Percentiles rank a stretch among this genome's conserved stretches.
These are phyloP conservation scores for Lecanicillium sp. DNA, from an alignment of 2,329 filamentous ascomycete species.

Conservation along the genomic window DNA sequence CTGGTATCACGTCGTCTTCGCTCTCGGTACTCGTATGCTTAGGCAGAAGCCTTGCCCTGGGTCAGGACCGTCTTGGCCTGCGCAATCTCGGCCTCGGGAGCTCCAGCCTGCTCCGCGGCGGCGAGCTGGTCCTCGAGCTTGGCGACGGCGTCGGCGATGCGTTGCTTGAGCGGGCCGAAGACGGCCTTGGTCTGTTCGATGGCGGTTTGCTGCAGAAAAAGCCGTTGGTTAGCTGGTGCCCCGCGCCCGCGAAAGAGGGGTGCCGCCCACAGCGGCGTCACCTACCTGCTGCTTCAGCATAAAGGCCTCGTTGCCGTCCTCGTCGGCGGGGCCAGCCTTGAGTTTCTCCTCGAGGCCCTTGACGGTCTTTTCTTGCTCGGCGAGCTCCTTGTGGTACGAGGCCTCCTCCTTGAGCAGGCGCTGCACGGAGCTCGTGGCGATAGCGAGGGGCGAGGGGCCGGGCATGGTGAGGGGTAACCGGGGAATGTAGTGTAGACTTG, in stretches of 20 bases:
- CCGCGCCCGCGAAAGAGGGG: too few species aligned
- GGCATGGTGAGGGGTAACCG: constrained; percentile 51
- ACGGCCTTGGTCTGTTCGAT: constrained; percentile 84
- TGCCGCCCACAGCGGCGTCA: too few species aligned
- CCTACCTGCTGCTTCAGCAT: constrained; percentile 80
- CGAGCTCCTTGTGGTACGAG: constrained; percentile 82
- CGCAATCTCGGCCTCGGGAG: constrained; percentile 42
- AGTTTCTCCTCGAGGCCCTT: constrained; percentile 60
- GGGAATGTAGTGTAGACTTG: background rate
- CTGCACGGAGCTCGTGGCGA: constrained; percentile 71
- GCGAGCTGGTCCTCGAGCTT: constrained; percentile 75
- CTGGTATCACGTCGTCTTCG: constrained; percentile 17
- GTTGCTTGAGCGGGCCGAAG: constrained; percentile 63
- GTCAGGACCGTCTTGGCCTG: constrained; percentile 50
- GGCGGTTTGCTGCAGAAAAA: constrained; percentile 57
- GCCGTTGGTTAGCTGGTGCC: constrained; percentile 8
- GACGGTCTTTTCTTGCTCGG: constrained; percentile 66
- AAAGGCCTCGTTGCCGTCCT: constrained; percentile 71
- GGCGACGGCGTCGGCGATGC: constrained; percentile 64
- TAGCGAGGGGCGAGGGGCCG: constrained; percentile 67
- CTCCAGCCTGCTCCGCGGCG: constrained; percentile 44
- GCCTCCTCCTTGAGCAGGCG: constrained; percentile 88
- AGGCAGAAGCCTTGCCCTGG: constrained; percentile 36
- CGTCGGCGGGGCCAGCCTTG: constrained; percentile 40
- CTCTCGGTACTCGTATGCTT: background rate